Evolutionary conservation across 805 yeast species (phyloP), one percentile per base, ranked within the genome.

Genomic region (Cyberlindnera lachancei): DNA sequence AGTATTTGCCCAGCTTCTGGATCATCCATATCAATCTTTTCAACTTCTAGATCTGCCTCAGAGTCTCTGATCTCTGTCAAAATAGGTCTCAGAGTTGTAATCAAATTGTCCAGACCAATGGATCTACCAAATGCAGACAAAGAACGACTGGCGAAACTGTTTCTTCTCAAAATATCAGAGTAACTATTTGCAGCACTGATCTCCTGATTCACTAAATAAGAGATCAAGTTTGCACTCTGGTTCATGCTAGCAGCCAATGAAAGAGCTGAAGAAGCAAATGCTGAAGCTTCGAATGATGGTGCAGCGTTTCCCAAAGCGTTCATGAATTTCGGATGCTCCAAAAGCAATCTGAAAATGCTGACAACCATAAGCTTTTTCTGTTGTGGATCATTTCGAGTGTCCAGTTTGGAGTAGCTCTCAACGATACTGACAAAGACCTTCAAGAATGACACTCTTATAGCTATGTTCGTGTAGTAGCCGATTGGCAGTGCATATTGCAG

Each of bases 121-220:
- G 68, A 62, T 44, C 76, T 73, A 1, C 92, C 83, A 44, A 78
- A 75, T 12, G 81, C 61, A 1, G 88, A 78, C 31, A 85, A 63
- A 31, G 85, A 65, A 45, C 87, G 70, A 0, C 95, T 85, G 20
- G 92, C 82, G 23, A 85, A 80, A 32, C 88, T 78, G 52, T 86
- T 86, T 33, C 92, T 69, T 46, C 95, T 68, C 45, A 86, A 64
- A 19, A 86, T 73, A 48, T 83, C 92, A 19, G 82, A 73, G 14
- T 82, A 70, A 37, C 79, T 70, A 1, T 70, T 56, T 1, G 83
- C 75, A 18, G 59, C 63, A 31, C 61, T 51, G 15, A 86, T 79
- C 50, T 85, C 95, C 36, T 72, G 73, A 18, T 60, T 61, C 14
- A 85, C 61, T 29, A 82, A 56, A 8, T 68, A 64, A 3, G 68